Conservation (phyloP, 306 rosid genomes). For the Quercus dentata region DNA sequence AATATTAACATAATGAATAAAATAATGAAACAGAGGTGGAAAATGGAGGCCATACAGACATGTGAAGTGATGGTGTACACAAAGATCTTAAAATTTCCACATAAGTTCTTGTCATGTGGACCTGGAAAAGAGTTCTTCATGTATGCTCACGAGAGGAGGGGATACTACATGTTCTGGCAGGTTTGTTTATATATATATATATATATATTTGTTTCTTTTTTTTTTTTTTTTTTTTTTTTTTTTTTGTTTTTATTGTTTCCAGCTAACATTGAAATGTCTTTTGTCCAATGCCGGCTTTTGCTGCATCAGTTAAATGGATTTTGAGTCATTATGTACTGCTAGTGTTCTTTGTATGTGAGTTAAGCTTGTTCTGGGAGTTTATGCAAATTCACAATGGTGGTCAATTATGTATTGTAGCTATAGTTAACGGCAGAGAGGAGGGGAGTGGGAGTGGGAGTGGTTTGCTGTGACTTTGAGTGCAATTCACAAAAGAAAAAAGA, state of each 20-base stretch:
- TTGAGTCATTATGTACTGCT: neutral
- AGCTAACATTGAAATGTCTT: constrained; percentile 17
- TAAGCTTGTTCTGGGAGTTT: neutral
- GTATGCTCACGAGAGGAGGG: constrained; percentile 93
- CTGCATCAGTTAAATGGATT: neutral
- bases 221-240: neutral
- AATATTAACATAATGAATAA: constrained; percentile 18
- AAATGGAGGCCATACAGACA: constrained; percentile 76
- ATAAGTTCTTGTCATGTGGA: constrained; percentile 85
- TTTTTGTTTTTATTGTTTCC: no score
- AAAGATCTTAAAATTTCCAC: constrained; percentile 91
- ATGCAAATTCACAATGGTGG: neutral
- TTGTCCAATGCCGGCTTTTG: neutral
- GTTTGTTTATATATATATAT: constrained; percentile 28
- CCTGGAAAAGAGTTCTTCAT: constrained; percentile 96
- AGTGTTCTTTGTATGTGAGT: neutral
- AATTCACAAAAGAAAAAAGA: neutral
- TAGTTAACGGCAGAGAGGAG: neutral
- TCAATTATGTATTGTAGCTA: neutral
- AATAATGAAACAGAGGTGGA: constrained; percentile 75
- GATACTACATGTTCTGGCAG: constrained; percentile 99
- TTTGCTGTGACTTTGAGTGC: no score
- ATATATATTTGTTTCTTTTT: neutral
- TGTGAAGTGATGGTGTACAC: constrained; percentile 93
- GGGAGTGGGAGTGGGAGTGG: no score